Evolutionary conservation across 495 filamentous ascomycete species (phyloP).

Genomic region (Neurospora sp.): DNA sequence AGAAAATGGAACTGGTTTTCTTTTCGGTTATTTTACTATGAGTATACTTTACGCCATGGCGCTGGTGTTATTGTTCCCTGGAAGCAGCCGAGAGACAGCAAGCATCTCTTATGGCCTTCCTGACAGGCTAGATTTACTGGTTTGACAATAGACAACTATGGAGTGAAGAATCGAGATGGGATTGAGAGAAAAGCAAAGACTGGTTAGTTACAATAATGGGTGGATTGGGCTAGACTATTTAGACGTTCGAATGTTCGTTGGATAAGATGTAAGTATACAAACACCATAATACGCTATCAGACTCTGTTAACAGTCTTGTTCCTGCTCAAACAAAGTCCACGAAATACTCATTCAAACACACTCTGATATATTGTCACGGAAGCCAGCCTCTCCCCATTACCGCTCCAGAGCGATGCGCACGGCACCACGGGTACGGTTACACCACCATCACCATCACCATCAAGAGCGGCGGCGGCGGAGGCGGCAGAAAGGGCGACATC

Average conservation of each 20-base stretch:
- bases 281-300: not conserved
- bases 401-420: conserved; percentile 5
- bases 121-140: not conserved
- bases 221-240: not conserved
- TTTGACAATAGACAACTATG: not conserved
- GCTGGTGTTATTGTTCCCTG: not conserved
- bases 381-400: not conserved
- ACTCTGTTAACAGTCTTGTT: no score
- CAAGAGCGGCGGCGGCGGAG: not conserved
- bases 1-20: not conserved
- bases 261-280: not conserved
- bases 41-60: not conserved
- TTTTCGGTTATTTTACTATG: not conserved
- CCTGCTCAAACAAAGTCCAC: no score
- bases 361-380: not conserved
- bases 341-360: not conserved
- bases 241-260: not conserved
- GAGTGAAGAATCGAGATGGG: no score
- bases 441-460: not conserved
- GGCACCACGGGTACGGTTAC: conserved; percentile 10
- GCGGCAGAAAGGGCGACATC: not conserved
- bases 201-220: not conserved
- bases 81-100: no score
- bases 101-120: no score
- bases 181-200: not conserved